A percentile compares a stretch with the other conserved stretches of the same genome.
Conservation (phyloP, 176 grass and related monocot genomes). For the Musa itinerans region DNA sequence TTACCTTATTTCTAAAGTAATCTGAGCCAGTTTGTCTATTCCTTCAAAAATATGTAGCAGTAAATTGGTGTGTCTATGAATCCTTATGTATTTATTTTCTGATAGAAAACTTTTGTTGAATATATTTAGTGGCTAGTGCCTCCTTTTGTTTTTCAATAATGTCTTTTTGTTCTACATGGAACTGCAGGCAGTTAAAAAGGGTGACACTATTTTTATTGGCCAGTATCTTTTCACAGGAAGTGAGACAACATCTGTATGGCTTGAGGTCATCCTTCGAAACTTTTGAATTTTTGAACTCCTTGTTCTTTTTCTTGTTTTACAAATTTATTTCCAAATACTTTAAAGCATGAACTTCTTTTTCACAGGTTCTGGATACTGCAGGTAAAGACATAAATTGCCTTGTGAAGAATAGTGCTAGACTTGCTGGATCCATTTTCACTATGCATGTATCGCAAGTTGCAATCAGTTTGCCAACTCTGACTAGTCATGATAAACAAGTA, state of each 20-base stretch:
- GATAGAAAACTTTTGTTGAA: not conserved
- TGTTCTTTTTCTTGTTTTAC: slow-evolving; percentile 8
- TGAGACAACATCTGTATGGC: slow-evolving; percentile 89
- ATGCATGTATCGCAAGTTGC: slow-evolving; percentile 66
- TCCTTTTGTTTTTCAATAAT: not conserved
- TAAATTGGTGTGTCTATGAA: no score
- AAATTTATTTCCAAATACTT: not conserved
- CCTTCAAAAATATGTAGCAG: no score
- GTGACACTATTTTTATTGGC: slow-evolving; percentile 92
- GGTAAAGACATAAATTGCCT: slow-evolving; percentile 65
- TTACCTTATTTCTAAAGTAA: no score
- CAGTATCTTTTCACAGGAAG: slow-evolving; percentile 99
- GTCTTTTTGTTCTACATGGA: slow-evolving; percentile 7
- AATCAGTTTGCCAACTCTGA: slow-evolving; percentile 83
- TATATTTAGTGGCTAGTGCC: not conserved
- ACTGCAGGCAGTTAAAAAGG: slow-evolving; percentile 68
- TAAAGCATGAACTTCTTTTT: not conserved
- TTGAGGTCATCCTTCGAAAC: slow-evolving; percentile 45
- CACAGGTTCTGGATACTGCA: slow-evolving; percentile 56
- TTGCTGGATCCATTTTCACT: slow-evolving; percentile 70
- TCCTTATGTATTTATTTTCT: not conserved
- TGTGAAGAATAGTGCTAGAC: slow-evolving; percentile 72
- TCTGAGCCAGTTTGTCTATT: no score
- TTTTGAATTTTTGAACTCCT: not conserved
- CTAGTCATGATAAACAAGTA: slow-evolving; percentile 81